Percentiles rank a stretch among this genome's conserved stretches.
These are phyloP conservation scores for Metschnikowia rubicola DNA, from an alignment of 805 yeast genomes.

Conservation along the genomic window DNA sequence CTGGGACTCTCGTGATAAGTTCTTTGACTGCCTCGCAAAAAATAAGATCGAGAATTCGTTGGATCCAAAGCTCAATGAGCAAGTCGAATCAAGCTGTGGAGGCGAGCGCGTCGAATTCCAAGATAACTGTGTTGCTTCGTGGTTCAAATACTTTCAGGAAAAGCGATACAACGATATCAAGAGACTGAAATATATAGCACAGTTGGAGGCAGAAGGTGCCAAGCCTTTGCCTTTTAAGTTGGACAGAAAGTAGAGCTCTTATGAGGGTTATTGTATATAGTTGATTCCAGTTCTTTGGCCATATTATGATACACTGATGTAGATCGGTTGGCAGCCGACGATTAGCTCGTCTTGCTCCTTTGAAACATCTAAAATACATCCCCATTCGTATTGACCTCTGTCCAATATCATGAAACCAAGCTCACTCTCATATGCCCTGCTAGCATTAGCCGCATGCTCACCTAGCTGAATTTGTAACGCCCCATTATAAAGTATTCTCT, in stretches of 20 bases:
- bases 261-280: slow-evolving; percentile 7
- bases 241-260: slow-evolving; percentile 19
- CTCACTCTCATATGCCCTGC: slow-evolving; percentile 38
- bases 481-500: slow-evolving; percentile 69
- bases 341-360: slow-evolving; percentile 18
- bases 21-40: slow-evolving; percentile 69
- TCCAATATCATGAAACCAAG: slow-evolving; percentile 66
- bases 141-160: slow-evolving; percentile 89
- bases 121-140: slow-evolving; percentile 74
- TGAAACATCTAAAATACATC: slow-evolving; percentile 36
- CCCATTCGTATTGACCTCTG: slow-evolving; percentile 82
- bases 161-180: slow-evolving; percentile 76
- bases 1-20: slow-evolving; percentile 86
- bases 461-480: slow-evolving; percentile 55
- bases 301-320: slow-evolving; percentile 24
- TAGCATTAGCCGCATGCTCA: slow-evolving; percentile 36
- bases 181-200: slow-evolving; percentile 62
- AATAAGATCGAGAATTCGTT: slow-evolving; percentile 68
- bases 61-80: slow-evolving; percentile 45
- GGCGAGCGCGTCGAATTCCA: slow-evolving; percentile 56
- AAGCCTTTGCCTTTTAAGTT: slow-evolving; percentile 27
- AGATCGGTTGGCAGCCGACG: slow-evolving; percentile 32
- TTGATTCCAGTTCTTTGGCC: neutral
- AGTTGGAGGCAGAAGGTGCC: slow-evolving; percentile 65
- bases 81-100: slow-evolving; percentile 57